Evolutionary conservation across 192 early-diverging fungal genomes (phyloP), one percentile per base, ranked within the genome.

Genomic region (Haplosporangium gracile): DNA sequence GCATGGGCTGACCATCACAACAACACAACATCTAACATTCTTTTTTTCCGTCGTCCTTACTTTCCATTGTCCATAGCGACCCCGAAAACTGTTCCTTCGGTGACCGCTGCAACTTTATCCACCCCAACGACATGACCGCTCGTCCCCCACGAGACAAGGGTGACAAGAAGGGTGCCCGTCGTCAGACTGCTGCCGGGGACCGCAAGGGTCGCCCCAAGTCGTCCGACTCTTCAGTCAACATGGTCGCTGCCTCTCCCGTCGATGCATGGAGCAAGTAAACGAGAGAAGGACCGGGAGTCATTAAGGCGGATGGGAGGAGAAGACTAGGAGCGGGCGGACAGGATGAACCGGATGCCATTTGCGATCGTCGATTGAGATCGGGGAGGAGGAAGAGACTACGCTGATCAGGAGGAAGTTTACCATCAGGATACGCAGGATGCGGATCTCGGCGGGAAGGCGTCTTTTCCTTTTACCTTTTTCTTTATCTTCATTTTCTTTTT

Each of bases 51-150:
- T 29, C 15, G 15, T n/a, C 20, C 13, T 47, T 1, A 42, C n/a
- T 10, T 36, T n/a, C 36, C n/a, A 10, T 7, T 22, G 32, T 24
- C 55, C 32, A 65, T 51, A 83, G 82, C 43, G 83, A 86, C 68
- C 78, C 78, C 15, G 83, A 79, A 2, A 80, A 86, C 74, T 86
- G 83, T 51, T 53, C 74, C 29, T 86, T 86, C 42, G 83, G 78
- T 1, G 83, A 86, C 26, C 77, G 83, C 24, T 86, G 83, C 68
- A 70, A 75, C 42, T 86, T 86, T 74, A 86, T 86, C 45, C 83
- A 86, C 63, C 83, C 83, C 42, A 86, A 72, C 40, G 83, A 86
- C 42, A n/a, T 77, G 39, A n/a, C 53, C 22, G 69, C 78, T 8
- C 78, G 78, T 20, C 81, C 74, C 4, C 32, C 45, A 15, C 13